Base-by-base conservation (phyloP, 305 asterid genomes). In the Fraxinus nigra region DNA sequence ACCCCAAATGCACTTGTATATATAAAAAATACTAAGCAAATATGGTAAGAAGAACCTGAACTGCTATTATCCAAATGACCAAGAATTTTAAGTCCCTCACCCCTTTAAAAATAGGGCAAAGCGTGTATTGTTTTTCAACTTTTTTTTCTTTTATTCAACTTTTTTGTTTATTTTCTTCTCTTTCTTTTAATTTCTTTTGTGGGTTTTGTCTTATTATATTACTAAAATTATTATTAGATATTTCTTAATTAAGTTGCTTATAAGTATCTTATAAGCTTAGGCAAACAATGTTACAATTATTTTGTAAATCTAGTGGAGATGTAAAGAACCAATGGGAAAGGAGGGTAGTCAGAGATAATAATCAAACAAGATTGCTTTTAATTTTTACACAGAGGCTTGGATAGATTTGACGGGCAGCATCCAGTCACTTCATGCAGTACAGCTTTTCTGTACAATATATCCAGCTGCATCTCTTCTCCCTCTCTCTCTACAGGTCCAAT, bases 361-460 rank as follows among this genome's bases (percentile, higher is more conserved):
- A 35, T 76, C 85, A 81, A 79, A 87, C 78, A 75, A 84, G 75
- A 22, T 80, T 79, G 77, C 72, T 82, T 86, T 85, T 35, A n/a
- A 35, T 16, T 75, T 76, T 85, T 82, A 69, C 78, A 80, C 28
- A 75, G 79, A 28, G 72, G 79, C 22, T 80, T 73, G 80, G 89
- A 82, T 82, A 78, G 92, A 90, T 90, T 84, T 88, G 97, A 90
- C 85, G 89, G 83, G 87, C 84, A 81, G 92, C 84, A 86, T 81
- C 84, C 89, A 85, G 90, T 89, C 95, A 90, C 88, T 88, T 91
- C 95, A 87, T 88, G 88, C 90, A 86, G 82, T 78, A 80, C 92
- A 81, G 87, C 86, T 78, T 84, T 82, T 82, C 78, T 72, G 76
- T 80, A 56, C 72, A 76, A 80, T 33, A 30, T 35, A 54, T 56